Base-by-base conservation (phyloP, 2,329 filamentous ascomycete genomes). In the Ophiostoma sp. region DNA sequence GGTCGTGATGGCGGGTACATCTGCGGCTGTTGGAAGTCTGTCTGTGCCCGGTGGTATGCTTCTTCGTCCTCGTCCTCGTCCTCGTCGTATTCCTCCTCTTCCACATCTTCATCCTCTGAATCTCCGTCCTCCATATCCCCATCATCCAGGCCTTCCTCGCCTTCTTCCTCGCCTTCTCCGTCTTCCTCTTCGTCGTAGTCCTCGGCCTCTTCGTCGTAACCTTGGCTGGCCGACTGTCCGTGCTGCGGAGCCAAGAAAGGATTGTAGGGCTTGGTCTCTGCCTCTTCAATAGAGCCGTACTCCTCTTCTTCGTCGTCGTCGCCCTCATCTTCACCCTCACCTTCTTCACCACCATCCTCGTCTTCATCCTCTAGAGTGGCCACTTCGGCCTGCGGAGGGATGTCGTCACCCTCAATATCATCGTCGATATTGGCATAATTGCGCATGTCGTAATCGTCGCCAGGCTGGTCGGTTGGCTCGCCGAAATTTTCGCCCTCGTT, bases 371-470 rank as follows among this genome's bases (percentile, higher is more conserved):
- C 73, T 6, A 73, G 71, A 0, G 67, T 71, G 0, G 68, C 71
- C 2, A 74, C 74, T 20, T 67, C 68, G 2, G 52, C 44, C 20
- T 70, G 69, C 8, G 70, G 60, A 15, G 68, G 48, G 13, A 41
- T 31, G 0, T 68, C 69, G 20, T 71, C 65, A 48, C 70, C 73
- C 41, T 74, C 72, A 10, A 73, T 70, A 31, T 76, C 75, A 62
- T 79, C 77, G 13, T 79, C 78, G 8, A 76, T 68, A 20, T 76
- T 72, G n/a, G 70, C 74, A n/a, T 77, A 77, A 41, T 75, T 75
- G n/a, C 76, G 72, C 72, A 75, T 74, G 10, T 78, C 77, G 69
- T 77, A 78, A 67, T 78, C 77, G 36, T 76, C 75, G 7, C 74
- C 74, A 8, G 74, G 72, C 2, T 75, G 71, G 17, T 73, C 72